A percentile compares a stretch with the other conserved stretches of the same genome.
Evolutionary conservation across 2,329 filamentous ascomycete genomes (phyloP).

Genomic region (Fusarium austroafricanum): DNA sequence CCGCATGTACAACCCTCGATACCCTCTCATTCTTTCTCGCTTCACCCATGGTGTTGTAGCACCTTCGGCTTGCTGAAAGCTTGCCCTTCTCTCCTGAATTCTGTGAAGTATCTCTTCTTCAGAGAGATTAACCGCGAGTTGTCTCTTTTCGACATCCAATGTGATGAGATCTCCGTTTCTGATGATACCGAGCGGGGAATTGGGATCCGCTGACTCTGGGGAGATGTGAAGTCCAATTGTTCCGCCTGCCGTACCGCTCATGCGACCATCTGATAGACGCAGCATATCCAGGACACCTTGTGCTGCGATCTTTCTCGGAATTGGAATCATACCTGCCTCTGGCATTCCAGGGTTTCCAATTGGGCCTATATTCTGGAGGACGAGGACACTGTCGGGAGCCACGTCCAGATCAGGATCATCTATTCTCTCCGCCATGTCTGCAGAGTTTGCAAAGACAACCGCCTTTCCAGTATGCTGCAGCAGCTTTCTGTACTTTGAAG

Average conservation of each 20-base stretch:
- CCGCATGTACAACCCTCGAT: conserved; percentile 69
- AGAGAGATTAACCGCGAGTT: conserved; percentile 68
- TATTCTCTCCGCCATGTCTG: conserved; percentile 76
- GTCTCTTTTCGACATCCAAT: conserved; percentile 78
- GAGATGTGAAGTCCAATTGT: conserved; percentile 91
- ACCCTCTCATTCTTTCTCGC: conserved; percentile 57
- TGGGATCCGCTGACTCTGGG: conserved; percentile 82
- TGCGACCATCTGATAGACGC: conserved; percentile 86
- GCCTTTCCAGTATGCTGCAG: conserved; percentile 60
- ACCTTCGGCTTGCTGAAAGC: conserved; percentile 44
- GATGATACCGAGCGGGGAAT: conserved; percentile 82
- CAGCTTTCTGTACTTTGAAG: conserved; percentile 76
- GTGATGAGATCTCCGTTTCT: conserved; percentile 80
- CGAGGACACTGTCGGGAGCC: conserved; percentile 69
- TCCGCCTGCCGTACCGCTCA: conserved; percentile 86
- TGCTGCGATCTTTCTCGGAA: conserved; percentile 81
- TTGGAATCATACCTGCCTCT: conserved; percentile 74
- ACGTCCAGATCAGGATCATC: conserved; percentile 72
- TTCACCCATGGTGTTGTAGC: conserved; percentile 26
- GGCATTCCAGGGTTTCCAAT: conserved; percentile 95
- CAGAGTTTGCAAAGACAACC: conserved; percentile 79
- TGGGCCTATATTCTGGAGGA: conserved; percentile 89
- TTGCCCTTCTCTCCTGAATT: conserved; percentile 68
- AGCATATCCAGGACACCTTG: conserved; percentile 83
- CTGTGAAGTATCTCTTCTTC: conserved; percentile 76